Evolutionary conservation across 1,284 basidiomycete species (phyloP), one percentile per base, ranked within the genome.

Genomic region (Ceratobasidium sp.): DNA sequence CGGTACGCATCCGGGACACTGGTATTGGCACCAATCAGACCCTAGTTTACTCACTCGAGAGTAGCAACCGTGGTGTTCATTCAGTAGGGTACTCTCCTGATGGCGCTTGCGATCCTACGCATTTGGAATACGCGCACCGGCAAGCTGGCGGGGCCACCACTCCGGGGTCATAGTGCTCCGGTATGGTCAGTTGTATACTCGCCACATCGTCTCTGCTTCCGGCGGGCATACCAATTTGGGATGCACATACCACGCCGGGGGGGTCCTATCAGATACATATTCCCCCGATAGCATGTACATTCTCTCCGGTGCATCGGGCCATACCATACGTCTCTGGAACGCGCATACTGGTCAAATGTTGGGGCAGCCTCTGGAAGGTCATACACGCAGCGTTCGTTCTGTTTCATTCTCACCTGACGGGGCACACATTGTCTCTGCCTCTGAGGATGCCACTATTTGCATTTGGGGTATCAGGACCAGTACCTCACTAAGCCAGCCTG

Each of bases 1-100:
- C 52, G 2, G n/a, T 54, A 7, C 52, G 52, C 79, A 80, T 86
- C 33, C 87, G 86, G 84, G 85, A 86, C 75, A 81, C 86, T 7
- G 77, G 20, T 77, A 81, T 86, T 5, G 77, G 20, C 7, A 57
- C 75, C 6, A 27, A 44, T n/a, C n/a, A n/a, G 14, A 18, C 14
- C 16, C 6, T 70, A n/a, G 27, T 8, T 1, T 1, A 23, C 4
- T 10, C 33, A 50, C 41, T 67, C 7, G 20, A 38, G 30, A 64
- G 71, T 5, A 65, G 70, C 33, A 30, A 14, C n/a, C 3, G 16
- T 5, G 0, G 2, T 70, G 71, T 75, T 1, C 10, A 14, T 20
- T 68, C 66, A 8, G 66, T 68, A 7, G 46, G 38, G 30, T 68
- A 23, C 48, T 68, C 66, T 8, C 66, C 23, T 27, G 48, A 68